These are phyloP conservation scores for Rhizopogon vinicolor DNA, from an alignment of 768 basidiomycete genomes.

Conservation along the genomic window DNA sequence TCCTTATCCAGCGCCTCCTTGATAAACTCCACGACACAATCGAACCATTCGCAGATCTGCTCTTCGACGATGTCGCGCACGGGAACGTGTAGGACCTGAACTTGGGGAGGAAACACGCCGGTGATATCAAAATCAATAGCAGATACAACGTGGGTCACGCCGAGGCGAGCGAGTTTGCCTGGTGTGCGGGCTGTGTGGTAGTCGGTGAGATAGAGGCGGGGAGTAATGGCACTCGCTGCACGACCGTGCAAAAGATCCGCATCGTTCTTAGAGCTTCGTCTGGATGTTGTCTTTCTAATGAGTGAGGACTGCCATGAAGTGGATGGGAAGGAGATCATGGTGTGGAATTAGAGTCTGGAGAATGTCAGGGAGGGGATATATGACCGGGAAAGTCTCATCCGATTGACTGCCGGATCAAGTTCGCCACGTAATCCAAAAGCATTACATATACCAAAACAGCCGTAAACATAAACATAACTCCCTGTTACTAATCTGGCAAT, in stretches of 20 bases:
- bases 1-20: slow-evolving; percentile 39
- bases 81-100: slow-evolving; percentile 49
- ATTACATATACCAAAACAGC: not conserved
- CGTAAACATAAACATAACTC: not conserved
- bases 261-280: slow-evolving; percentile 7
- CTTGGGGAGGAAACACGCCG: slow-evolving; percentile 18
- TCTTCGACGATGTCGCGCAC: slow-evolving; percentile 36
- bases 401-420: not conserved
- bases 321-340: slow-evolving; percentile 29
- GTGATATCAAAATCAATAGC: slow-evolving; percentile 44
- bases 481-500: not conserved
- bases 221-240: slow-evolving; percentile 30
- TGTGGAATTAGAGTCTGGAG: not conserved
- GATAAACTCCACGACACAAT: slow-evolving; percentile 50
- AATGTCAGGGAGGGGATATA: not conserved
- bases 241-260: slow-evolving; percentile 13
- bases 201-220: slow-evolving; percentile 61
- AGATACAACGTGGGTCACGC: slow-evolving; percentile 72
- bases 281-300: slow-evolving; percentile 12
- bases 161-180: slow-evolving; percentile 45
- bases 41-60: slow-evolving; percentile 43
- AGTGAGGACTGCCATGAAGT: slow-evolving; percentile 25
- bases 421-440: too few species aligned
- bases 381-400: not conserved
- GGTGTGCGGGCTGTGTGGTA: slow-evolving; percentile 48